A percentile compares a stretch with the other conserved stretches of the same genome.
These are phyloP conservation scores for Solanum virginianum DNA, from an alignment of 257 asterid genomes.

Conservation along the genomic window DNA sequence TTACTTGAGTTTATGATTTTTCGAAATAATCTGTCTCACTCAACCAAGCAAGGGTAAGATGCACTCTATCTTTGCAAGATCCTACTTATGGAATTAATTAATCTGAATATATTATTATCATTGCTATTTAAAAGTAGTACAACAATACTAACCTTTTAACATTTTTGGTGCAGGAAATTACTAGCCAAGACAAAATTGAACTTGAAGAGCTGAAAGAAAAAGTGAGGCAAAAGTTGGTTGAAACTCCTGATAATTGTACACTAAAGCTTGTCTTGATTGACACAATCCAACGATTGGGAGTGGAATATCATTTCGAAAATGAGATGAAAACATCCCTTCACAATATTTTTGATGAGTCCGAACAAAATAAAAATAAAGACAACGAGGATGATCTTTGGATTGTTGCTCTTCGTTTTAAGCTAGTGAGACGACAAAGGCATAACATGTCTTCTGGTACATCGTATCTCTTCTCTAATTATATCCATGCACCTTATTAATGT, in stretches of 20 bases:
- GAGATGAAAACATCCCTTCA: neutral
- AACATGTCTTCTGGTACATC: neutral
- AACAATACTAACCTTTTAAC: too few relatives aligned
- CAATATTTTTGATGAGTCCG: neutral
- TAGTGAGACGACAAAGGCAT: constrained; percentile 11
- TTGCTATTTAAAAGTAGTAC: too few relatives aligned
- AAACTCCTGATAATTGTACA: neutral
- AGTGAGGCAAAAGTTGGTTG: neutral
- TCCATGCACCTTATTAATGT: too few relatives aligned
- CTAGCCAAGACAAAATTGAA: neutral
- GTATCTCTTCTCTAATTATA: neutral
- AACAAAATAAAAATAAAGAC: neutral
- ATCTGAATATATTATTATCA: too few relatives aligned
- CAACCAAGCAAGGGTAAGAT: too few relatives aligned
- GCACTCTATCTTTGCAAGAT: too few relatives aligned
- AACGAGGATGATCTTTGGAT: neutral
- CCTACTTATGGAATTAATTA: too few relatives aligned
- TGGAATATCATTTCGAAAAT: neutral
- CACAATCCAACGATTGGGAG: neutral
- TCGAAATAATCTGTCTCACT: too few relatives aligned
- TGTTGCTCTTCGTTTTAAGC: constrained; percentile 5
- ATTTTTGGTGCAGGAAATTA: neutral
- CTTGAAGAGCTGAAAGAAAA: neutral
- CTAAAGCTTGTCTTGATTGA: constrained; percentile 1
- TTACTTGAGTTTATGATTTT: too few relatives aligned